phyloP scores from a whole-genome alignment of 177 flowering plant species.

The Vitis hybrid region DNA sequence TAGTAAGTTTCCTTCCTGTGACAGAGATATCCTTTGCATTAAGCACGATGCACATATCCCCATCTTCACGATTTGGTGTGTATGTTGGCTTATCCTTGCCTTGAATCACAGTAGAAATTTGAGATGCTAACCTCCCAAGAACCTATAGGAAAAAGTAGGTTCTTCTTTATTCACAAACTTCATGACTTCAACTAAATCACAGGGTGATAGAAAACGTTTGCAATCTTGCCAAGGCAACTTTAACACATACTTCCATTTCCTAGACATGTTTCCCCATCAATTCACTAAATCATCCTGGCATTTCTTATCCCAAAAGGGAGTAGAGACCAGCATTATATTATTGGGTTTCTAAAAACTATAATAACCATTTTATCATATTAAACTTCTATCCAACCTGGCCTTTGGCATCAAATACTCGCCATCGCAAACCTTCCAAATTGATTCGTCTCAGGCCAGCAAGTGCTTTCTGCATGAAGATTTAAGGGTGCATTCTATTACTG shows the following conservation, averaged over 20 bases:
- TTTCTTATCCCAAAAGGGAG: too few relatives aligned
- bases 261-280: neutral
- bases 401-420: slow-evolving; percentile 97
- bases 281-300: neutral
- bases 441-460: slow-evolving; percentile 83
- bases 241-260: neutral
- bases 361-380: neutral
- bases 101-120: slow-evolving; percentile 81
- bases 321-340: too few relatives aligned
- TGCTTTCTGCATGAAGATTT: slow-evolving; percentile 64
- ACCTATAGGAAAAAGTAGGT: slow-evolving; percentile 36
- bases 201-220: neutral
- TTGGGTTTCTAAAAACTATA: neutral
- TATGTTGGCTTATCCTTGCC: slow-evolving; percentile 96
- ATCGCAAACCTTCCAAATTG: slow-evolving; percentile 81
- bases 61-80: slow-evolving; percentile 85
- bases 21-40: slow-evolving; percentile 90
- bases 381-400: slow-evolving; percentile 60
- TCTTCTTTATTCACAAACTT: neutral
- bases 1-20: slow-evolving; percentile 84
- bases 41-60: slow-evolving; percentile 93
- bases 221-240: too few relatives aligned
- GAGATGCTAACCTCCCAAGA: slow-evolving; percentile 92
- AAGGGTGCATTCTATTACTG: neutral
- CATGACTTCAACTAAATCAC: neutral